Evolutionary conservation across 1,139 yeast species (phyloP), one percentile per base, ranked within the genome.

Genomic region (Hansenula sp.): DNA sequence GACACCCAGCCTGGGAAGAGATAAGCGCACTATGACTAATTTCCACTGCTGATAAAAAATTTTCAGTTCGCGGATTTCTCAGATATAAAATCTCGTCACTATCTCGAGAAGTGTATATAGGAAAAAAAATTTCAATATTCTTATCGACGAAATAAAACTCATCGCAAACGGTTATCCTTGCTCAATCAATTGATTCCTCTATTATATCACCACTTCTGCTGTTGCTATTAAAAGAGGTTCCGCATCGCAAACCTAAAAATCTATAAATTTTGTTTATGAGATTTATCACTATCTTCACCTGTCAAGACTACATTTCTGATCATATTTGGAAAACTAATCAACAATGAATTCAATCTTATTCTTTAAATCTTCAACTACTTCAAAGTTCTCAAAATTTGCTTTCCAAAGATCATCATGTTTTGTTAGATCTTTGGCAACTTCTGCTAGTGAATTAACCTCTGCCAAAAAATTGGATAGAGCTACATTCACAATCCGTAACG

Each of bases 401-500:
- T 51, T 55, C 57, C 59, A 51, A 49, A 53, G 53, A 55, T 45
- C 38, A 34, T 34, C 49, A 36, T 31, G 40, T 33, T 45, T 46
- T 44, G 45, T 46, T 37, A 54, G 53, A 40, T 51, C 62, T 47
- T 63, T 72, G 58, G 79, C 79, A 30, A 71, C 77, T 36, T 65
- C 77, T 34, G 66, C 71, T 36, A 58, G 71, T 34, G 61, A 64
- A 41, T 49, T 60, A 9, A 66, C 55, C 29, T 45, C 54, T 71
- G 17, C 69, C 16, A 37, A 53, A 4, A 48, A 63, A 51, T 67
- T 66, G 25, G 90, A 84, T 60, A 79, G 95, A 66, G 98, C 98
- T 47, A 89, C 96, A 34, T 78, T 91, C 59, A 84, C 96, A 33
- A 84, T 93, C 58, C 81, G 91, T 63, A 87, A 90, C 63, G 99